Evolutionary conservation across 2,329 filamentous ascomycete genomes (phyloP), one percentile per base, ranked within the genome.

Genomic region (Cladorrhinum sp.): DNA sequence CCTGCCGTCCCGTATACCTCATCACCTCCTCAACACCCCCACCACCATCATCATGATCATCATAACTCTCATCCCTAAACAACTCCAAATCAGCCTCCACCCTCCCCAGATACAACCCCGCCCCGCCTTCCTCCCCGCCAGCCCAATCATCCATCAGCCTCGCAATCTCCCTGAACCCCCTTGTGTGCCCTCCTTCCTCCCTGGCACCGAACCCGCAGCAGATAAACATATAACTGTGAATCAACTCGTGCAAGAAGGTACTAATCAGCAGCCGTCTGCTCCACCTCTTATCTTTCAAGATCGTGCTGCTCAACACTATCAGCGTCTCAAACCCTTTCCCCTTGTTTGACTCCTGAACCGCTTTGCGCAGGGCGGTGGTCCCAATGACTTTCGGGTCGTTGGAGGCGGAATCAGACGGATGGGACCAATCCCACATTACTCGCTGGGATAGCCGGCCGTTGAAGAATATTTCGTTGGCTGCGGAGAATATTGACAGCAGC

Each of bases 191-290:
- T 10, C 84, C 85, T 48, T 78, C 76, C 23, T 77, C 73, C 36
- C 80, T 75, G 0, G 85, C 85, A 49, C 79, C 77, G 69, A 85
- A 82, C 3, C 86, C 86, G 66, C 84, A 86, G 56, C 75, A 77
- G 60, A 88, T 80, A 65, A 88, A 88, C 16, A 88, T 75, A 68
- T 86, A 88, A 72, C 85, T 85, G 73, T 88, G 86, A 53, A 88
- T 85, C 66, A 88, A 80, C 72, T 89, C 86, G 68, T 88, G 86
- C 52, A 89, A 68, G 64, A 89, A 87, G 0, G 86, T 86, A 6
- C 83, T 84, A 54, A 88, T 86, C 58, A 88, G 77, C 16, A 88
- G 76, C 6, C 84, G 77, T 4, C 85, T 75, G 69, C 85, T 86
- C 71, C 85, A 88, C 54, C 75, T 77, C 14, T 73, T 77, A 64